Conservation (phyloP, 306 rosid species). For the Cicer pinnatifidum region DNA sequence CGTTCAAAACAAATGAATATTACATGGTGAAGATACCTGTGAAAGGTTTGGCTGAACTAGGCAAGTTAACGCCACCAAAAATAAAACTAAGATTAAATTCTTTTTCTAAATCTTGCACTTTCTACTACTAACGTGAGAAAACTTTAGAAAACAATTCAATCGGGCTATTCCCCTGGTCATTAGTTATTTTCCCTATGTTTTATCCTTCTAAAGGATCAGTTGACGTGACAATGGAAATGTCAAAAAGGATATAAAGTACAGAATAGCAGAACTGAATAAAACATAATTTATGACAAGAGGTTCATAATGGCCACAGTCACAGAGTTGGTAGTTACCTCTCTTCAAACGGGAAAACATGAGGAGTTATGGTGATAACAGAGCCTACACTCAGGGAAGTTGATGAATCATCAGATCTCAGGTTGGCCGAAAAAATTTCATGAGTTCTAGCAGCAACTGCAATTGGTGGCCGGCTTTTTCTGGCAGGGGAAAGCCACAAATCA, state of each 20-base stretch:
- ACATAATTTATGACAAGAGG: constrained; percentile 34
- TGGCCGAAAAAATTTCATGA: constrained; percentile 76
- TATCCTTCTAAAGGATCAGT: constrained; percentile 25
- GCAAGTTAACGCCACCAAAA: constrained; percentile 26
- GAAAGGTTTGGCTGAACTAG: constrained; percentile 2
- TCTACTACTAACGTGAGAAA: constrained; percentile 19
- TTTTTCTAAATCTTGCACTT: constrained; percentile 18
- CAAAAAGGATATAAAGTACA: constrained; percentile 31
- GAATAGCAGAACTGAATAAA: constrained; percentile 28
- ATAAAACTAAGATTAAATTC: constrained; percentile 22
- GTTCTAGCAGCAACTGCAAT: constrained; percentile 90
- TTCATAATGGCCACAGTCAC: constrained; percentile 39
- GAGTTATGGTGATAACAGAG: constrained; percentile 77
- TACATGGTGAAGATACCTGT: constrained; percentile 3
- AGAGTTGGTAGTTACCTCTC: constrained; percentile 68
- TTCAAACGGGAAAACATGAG: constrained; percentile 93
- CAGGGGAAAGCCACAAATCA: constrained; percentile 92
- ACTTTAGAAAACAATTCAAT: constrained; percentile 24
- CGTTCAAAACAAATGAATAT: constrained; percentile 10
- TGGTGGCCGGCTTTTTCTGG: constrained; percentile 82
- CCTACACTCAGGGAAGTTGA: constrained; percentile 52
- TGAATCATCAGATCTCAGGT: constrained; percentile 67
- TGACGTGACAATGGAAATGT: constrained; percentile 29
- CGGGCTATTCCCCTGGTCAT: constrained; percentile 26
- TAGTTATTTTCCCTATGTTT: constrained; percentile 16